phyloP scores from a whole-genome alignment of 2,329 filamentous ascomycete species.

The Cladosporium halotolerans region DNA sequence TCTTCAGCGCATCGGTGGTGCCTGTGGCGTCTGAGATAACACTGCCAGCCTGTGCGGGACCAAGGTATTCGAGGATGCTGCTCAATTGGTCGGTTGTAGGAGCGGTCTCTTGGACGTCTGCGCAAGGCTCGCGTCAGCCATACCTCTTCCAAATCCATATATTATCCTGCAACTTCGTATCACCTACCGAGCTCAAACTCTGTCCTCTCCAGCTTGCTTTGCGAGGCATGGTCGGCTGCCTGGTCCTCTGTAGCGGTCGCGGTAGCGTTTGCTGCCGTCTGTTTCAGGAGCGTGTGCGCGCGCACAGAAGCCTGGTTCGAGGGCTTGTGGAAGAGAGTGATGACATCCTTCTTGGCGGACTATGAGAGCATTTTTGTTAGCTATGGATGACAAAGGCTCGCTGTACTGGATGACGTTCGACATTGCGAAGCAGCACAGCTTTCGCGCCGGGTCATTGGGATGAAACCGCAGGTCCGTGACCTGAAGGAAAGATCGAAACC shows the following conservation, averaged over 20 bases:
- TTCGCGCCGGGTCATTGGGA: too few species aligned
- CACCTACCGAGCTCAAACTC: conserved; percentile 66
- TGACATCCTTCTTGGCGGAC: conserved; percentile 58
- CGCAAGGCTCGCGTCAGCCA: background rate
- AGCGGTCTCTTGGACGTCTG: conserved; percentile 67
- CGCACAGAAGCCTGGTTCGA: conserved; percentile 64
- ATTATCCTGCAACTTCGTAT: background rate
- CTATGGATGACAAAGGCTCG: too few species aligned
- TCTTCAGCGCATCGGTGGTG: conserved; percentile 71
- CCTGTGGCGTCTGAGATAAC: conserved; percentile 69
- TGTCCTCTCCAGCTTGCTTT: conserved; percentile 53
- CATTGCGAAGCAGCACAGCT: too few species aligned
- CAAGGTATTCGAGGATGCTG: conserved; percentile 79
- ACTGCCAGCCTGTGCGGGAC: conserved; percentile 52
- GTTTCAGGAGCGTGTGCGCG: conserved; percentile 71
- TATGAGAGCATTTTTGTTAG: background rate
- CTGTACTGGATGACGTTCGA: too few species aligned
- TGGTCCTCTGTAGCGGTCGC: conserved; percentile 67
- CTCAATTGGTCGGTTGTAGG: conserved; percentile 78
- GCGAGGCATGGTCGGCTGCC: conserved; percentile 58
- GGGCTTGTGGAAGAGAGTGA: conserved; percentile 93
- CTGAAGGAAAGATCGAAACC: background rate
- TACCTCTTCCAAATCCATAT: background rate
- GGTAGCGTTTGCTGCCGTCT: conserved; percentile 64
- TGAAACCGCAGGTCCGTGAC: too few species aligned